These are phyloP conservation scores for Malassezia sympodialis DNA, from an alignment of 1,284 basidiomycete species.

Conservation along the genomic window DNA sequence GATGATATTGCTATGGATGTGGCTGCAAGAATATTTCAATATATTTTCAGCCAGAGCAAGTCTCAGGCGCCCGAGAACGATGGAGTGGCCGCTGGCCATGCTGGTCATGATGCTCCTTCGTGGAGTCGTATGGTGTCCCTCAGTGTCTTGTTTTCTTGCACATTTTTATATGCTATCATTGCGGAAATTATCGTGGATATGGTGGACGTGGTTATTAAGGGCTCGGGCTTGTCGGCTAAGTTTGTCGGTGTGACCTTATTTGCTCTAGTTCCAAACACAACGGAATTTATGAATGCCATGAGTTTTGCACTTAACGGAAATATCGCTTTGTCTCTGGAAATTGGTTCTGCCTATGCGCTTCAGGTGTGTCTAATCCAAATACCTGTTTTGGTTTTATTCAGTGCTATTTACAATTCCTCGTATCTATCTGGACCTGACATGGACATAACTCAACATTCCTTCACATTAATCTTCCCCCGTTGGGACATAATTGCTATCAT, in stretches of 20 bases:
- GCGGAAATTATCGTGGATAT: constrained; percentile 91
- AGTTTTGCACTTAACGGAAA: constrained; percentile 97
- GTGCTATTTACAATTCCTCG: constrained; percentile 82
- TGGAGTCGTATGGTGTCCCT: constrained; percentile 38
- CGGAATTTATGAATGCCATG: constrained; percentile 99
- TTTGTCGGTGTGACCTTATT: constrained; percentile 94
- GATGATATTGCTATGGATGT: constrained; percentile 8
- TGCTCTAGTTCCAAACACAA: constrained; percentile 94
- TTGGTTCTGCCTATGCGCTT: constrained; percentile 93
- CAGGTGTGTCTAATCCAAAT: constrained; percentile 97
- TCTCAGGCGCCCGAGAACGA: constrained; percentile 32
- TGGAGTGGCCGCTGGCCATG: constrained; percentile 53
- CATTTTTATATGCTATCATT: constrained; percentile 85
- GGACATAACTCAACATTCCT: constrained; percentile 27
- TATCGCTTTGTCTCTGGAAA: constrained; percentile 91
- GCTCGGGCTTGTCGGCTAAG: constrained; percentile 92
- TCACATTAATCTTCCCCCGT: constrained; percentile 76
- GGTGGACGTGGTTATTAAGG: constrained; percentile 84
- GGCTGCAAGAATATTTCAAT: constrained; percentile 8
- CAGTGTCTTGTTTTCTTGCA: constrained; percentile 56
- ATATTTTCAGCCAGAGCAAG: constrained; percentile 16
- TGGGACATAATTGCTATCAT: constrained; percentile 97
- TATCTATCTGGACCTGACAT: constrained; percentile 46
- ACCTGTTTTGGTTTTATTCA: constrained; percentile 97
- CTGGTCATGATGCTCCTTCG: constrained; percentile 87